Percentiles rank a stretch among this genome's conserved stretches.
Evolutionary conservation across 371 early-diverging fungal species (phyloP).

Genomic region (Rhizopus arrhizus): DNA sequence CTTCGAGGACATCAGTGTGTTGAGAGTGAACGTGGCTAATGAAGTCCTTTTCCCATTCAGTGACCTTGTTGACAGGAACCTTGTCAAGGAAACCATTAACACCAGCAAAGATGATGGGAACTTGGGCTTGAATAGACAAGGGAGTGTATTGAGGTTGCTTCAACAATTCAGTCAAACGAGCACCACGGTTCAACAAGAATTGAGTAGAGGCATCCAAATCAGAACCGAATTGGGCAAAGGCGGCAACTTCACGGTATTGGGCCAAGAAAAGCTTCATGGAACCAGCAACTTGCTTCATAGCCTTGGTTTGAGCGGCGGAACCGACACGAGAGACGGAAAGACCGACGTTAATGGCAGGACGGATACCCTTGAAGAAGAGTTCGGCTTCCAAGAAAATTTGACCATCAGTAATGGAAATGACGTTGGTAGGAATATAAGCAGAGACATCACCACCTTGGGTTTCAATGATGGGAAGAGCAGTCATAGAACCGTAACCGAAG

Average conservation of each 20-base stretch:
- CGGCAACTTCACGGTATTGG: conserved; percentile 98
- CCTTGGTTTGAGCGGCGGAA: conserved; percentile 97
- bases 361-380: conserved; percentile 97
- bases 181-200: conserved; percentile 96
- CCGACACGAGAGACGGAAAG: conserved; percentile 98
- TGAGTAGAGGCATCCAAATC: conserved; percentile 97
- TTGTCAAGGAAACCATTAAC: conserved; percentile 98
- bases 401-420: conserved; percentile 98
- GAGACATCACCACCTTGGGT: conserved; percentile 98
- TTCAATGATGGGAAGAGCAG: conserved; percentile 96
- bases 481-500: conserved; percentile 91
- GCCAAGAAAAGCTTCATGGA: conserved; percentile 97
- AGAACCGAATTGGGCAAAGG: conserved; percentile 98
- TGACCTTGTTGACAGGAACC: conserved; percentile 85
- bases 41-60: conserved; percentile 88
- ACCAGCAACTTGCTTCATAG: conserved; percentile 98
- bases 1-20: conserved; percentile 83
- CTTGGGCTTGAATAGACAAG: conserved; percentile 91
- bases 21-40: conserved; percentile 85
- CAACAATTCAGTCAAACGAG: conserved; percentile 94
- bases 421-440: conserved; percentile 97
- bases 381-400: conserved; percentile 93
- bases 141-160: conserved; percentile 95
- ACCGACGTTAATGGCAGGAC: conserved; percentile 98
- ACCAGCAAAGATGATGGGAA: conserved; percentile 91